Evolutionary conservation across 2,329 filamentous ascomycete genomes (phyloP).

Genomic region (Aurifilum marmelostoma): DNA sequence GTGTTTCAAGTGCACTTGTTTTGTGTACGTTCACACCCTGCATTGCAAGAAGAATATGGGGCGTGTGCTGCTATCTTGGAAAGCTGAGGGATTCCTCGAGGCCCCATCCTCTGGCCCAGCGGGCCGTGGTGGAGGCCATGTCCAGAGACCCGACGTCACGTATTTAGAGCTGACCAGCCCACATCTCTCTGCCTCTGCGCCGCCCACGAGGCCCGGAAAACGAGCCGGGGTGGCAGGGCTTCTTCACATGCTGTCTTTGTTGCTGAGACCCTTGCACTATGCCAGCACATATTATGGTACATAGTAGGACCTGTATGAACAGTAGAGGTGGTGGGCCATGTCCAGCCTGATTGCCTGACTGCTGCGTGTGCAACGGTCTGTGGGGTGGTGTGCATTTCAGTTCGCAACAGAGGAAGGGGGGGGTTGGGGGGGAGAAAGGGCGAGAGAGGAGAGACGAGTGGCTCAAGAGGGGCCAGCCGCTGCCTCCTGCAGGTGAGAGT

Average conservation of each 20-base stretch:
- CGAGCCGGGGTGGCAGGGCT: not conserved
- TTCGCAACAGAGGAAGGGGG: not conserved
- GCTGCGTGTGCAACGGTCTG: not conserved
- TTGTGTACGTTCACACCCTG: not conserved
- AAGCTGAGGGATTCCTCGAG: not conserved
- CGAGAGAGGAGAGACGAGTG: too few species aligned
- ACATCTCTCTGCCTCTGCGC: conserved; percentile 3
- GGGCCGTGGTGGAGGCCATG: conserved; percentile 4
- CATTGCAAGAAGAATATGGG: not conserved
- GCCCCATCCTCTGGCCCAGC: conserved; percentile 7
- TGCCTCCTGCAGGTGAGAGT: not conserved
- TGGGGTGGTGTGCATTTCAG: not conserved
- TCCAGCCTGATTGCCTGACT: not conserved
- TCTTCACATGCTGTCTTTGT: conserved; percentile 5
- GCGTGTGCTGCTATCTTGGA: conserved; percentile 9
- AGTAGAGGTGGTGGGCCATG: not conserved
- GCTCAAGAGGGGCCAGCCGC: not conserved
- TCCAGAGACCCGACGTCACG: conserved; percentile 13
- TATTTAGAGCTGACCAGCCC: conserved; percentile 27
- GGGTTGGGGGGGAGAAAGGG: too few species aligned
- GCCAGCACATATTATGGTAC: too few species aligned
- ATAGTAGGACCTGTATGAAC: too few species aligned
- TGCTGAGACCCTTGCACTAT: not conserved
- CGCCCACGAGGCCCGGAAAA: not conserved
- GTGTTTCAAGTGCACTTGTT: not conserved